phyloP scores from a whole-genome alignment of 371 early-diverging fungal species.

The Aphelidium insulamus region DNA sequence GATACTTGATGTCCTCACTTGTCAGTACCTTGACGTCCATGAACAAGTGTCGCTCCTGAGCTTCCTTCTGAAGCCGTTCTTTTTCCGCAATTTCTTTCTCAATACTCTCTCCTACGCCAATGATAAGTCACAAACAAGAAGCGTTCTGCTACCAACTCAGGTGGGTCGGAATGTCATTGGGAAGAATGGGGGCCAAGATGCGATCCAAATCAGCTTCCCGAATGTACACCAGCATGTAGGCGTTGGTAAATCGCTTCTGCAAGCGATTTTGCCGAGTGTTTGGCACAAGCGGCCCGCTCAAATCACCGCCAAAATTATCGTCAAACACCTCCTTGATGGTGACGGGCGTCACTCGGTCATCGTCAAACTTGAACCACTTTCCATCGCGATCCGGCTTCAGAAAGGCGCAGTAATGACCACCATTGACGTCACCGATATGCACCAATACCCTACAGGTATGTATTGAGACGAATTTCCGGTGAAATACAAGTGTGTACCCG shows the following conservation, averaged over 20 bases:
- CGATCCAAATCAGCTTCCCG: conserved; percentile 44
- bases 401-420: conserved; percentile 95
- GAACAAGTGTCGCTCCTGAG: conserved; percentile 42
- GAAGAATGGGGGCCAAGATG: conserved; percentile 38
- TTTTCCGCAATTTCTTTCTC: conserved; percentile 27
- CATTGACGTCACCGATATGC: conserved; percentile 84
- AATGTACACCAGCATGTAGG: conserved; percentile 93
- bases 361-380: conserved; percentile 91
- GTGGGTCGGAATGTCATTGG: conserved; percentile 57
- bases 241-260: conserved; percentile 66
- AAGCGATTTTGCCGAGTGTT: conserved; percentile 6
- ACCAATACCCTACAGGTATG: conserved; percentile 57
- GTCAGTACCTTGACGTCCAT: conserved; percentile 37
- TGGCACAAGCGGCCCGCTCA: conserved; percentile 9
- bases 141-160: too few relatives aligned
- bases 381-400: conserved; percentile 54
- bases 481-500: conserved; percentile 23
- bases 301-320: conserved; percentile 86
- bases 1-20: conserved; percentile 29
- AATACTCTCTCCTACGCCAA: conserved; percentile 20
- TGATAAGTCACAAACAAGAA: too few relatives aligned
- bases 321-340: conserved; percentile 73
- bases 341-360: conserved; percentile 80
- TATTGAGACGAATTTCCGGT: not conserved
- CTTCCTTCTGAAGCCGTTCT: conserved; percentile 32